phyloP scores from a whole-genome alignment of 768 basidiomycete species.

The Phlebiopsis flavidoalba region DNA sequence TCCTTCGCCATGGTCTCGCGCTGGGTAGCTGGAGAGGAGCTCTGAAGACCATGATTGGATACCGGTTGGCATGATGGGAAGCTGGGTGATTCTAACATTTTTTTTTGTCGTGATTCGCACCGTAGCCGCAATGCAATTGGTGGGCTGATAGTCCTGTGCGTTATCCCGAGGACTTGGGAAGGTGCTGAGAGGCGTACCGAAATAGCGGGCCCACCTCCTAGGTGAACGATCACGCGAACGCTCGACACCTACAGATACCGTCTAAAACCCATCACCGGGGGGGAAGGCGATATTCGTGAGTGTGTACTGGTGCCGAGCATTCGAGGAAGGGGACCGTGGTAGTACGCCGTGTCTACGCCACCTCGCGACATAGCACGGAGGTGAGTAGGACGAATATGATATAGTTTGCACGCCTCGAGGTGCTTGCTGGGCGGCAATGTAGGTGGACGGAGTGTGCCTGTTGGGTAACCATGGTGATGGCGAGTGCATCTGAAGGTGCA shows the following conservation, averaged over 20 bases:
- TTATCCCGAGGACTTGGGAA: background rate
- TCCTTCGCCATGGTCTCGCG: conserved; percentile 56
- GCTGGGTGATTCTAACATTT: background rate
- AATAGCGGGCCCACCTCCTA: background rate
- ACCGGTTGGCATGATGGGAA: background rate
- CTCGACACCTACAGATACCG: background rate
- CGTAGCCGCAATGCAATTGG: background rate
- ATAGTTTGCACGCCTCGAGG: background rate
- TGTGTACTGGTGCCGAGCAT: too few relatives aligned
- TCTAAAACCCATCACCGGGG: background rate
- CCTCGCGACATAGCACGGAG: background rate
- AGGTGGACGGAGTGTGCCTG: background rate
- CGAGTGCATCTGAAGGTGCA: background rate
- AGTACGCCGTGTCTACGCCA: too few relatives aligned
- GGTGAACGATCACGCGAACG: conserved; percentile 1
- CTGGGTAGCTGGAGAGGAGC: conserved; percentile 46
- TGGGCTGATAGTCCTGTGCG: background rate
- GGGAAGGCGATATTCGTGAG: background rate
- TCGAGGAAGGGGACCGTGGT: too few relatives aligned
- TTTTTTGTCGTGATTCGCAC: background rate
- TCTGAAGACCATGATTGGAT: conserved; percentile 9
- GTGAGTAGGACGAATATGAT: background rate
- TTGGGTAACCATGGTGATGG: conserved; percentile 1
- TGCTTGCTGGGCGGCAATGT: background rate
- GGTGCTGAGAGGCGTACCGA: background rate